phyloP scores from a whole-genome alignment of 257 asterid species.

The Leptodermis oblonga region DNA sequence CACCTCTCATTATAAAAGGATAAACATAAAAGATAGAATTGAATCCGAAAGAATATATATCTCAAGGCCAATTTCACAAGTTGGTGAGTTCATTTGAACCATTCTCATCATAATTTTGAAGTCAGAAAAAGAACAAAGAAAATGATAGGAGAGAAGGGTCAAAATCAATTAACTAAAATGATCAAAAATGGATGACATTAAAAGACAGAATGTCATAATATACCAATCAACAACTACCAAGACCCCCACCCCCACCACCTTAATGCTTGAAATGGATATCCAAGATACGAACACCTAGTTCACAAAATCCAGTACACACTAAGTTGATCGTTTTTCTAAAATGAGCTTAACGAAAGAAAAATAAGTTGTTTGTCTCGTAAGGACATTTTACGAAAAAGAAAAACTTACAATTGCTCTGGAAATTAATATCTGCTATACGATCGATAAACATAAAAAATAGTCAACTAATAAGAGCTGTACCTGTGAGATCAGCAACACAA shows the following conservation, averaged over 20 bases:
- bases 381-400: too few relatives aligned
- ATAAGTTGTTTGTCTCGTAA: too few relatives aligned
- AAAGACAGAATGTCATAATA: background rate
- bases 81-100: background rate
- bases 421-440: too few relatives aligned
- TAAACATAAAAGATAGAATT: too few relatives aligned
- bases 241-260: background rate
- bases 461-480: constrained; percentile 9
- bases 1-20: too few relatives aligned
- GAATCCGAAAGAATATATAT: too few relatives aligned
- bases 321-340: too few relatives aligned
- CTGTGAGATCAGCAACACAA: constrained; percentile 36
- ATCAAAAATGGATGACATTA: constrained; percentile 1
- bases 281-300: background rate
- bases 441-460: too few relatives aligned
- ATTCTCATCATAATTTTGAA: background rate
- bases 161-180: constrained; percentile 17
- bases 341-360: too few relatives aligned
- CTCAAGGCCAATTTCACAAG: too few relatives aligned
- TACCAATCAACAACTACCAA: constrained; percentile 10
- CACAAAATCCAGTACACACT: too few relatives aligned
- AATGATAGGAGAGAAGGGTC: background rate
- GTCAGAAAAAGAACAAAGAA: background rate
- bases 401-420: too few relatives aligned
- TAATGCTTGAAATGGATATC: background rate